Conservation (phyloP, 1,284 basidiomycete species). For the Salmacisia buchloeana region DNA sequence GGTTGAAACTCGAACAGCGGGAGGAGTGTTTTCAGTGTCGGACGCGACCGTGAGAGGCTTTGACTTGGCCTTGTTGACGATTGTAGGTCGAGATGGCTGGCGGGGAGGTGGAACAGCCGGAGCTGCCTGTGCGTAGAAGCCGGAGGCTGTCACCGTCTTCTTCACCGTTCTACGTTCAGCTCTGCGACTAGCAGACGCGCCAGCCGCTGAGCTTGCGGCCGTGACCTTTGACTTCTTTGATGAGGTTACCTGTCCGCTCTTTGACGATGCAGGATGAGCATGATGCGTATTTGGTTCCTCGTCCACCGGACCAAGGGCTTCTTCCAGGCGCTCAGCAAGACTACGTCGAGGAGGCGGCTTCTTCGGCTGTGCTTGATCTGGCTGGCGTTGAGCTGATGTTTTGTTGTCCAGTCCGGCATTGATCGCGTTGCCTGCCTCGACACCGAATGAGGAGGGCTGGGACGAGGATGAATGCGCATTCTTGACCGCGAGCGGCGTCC, state of each 20-base stretch:
- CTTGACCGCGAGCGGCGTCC: neutral
- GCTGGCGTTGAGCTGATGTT: neutral
- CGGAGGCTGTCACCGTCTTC: neutral
- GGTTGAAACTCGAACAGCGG: no score
- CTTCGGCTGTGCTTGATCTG: neutral
- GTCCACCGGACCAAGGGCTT: neutral
- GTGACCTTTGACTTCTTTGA: neutral
- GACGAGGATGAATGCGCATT: constrained; percentile 6
- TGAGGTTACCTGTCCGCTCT: neutral
- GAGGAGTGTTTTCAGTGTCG: no score
- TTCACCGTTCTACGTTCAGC: neutral
- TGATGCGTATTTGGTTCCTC: neutral
- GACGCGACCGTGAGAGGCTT: neutral
- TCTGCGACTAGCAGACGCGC: neutral
- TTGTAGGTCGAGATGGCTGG: neutral
- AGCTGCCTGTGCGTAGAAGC: constrained; percentile 2
- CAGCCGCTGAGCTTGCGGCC: neutral
- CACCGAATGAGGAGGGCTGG: neutral
- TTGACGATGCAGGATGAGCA: neutral
- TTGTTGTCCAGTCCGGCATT: neutral
- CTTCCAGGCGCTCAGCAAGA: neutral
- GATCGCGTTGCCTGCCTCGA: neutral
- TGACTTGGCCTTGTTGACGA: neutral
- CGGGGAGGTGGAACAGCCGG: no score
- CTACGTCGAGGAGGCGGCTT: neutral